Base-by-base conservation (phyloP, 2,329 filamentous ascomycete genomes). In the Hypoxylon sp. region DNA sequence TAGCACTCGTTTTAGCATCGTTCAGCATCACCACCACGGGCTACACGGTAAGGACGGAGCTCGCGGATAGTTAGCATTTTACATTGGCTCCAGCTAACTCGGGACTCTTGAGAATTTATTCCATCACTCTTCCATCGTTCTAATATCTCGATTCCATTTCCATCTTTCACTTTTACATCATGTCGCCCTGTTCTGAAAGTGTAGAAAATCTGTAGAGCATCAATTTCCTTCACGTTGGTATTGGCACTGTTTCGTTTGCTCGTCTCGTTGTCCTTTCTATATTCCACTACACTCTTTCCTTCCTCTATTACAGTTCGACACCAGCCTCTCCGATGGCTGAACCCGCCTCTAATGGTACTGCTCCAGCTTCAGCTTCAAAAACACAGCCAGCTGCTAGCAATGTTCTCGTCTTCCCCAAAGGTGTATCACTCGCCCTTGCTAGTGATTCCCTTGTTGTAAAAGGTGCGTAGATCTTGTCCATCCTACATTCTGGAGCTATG, bases 371-470 rank as follows among this genome's bases (percentile, higher is more conserved):
- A 37, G 24, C 11, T 10, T 13, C 6, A 20, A 20, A 46, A 46
- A 15, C 43, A 8, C 61, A 53, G 44, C 49, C 51, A 43, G 28
- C 28, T 22, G 30, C 39, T 32, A 41, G 60, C n/a, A 57, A 68
- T 51, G 50, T 68, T 22, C 30, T 70, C 6, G 10, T 59, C 20
- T 50, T 70, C 13, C 48, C 55, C 3, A 64, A 62, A 22, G 64
- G 60, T 37, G 58, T 66, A 2, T 64, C 64, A 46, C 58, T 70
- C 6, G 54, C 59, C 19, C 15, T 70, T 6, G 28, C 39, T 15
- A 37, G 26, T 30, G 54, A 60, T 39, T 53, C 49, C 13, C 46
- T 70, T 17, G 17, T 68, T 19, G 62, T 70, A 6, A 69, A 65
- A 56, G 68, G 68, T 68, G 24, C 55, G 34, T 5, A 34, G 8